Evolutionary conservation across 176 grass and related monocot species (phyloP).

Genomic region (Oryza punctata): DNA sequence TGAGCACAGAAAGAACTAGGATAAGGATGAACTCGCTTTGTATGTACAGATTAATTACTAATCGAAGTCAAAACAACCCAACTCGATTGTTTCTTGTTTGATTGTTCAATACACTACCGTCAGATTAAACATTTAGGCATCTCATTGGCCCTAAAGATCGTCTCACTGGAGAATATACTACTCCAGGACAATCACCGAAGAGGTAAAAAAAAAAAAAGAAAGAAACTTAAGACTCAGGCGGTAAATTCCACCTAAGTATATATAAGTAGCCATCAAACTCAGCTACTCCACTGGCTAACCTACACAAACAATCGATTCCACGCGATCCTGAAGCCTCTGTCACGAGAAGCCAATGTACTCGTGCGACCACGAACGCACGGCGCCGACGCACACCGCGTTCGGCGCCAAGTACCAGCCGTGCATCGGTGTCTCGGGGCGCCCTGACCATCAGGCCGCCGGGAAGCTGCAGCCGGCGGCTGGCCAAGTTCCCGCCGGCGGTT

Average conservation of each 20-base stretch:
- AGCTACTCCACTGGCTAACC: not conserved
- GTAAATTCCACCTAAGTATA: not conserved
- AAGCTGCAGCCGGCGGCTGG: not conserved
- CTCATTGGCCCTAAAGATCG: not conserved
- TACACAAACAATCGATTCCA: not conserved
- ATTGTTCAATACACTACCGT: not conserved
- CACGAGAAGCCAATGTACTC: constrained; percentile 29
- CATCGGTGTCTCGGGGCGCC: not conserved
- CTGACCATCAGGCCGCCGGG: not conserved
- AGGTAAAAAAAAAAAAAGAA: not conserved
- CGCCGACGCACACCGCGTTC: not conserved
- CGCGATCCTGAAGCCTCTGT: not conserved
- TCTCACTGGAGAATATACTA: not conserved
- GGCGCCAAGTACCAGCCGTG: constrained; percentile 23
- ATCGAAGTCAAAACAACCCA: constrained; percentile 39
- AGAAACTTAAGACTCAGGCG: not conserved
- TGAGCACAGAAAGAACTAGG: not conserved
- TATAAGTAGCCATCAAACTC: constrained; percentile 18
- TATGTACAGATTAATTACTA: not conserved
- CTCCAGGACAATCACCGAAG: not conserved
- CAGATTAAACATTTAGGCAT: not conserved
- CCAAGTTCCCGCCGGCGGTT: not conserved
- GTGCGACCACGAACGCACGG: constrained; percentile 28
- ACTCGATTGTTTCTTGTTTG: not conserved
- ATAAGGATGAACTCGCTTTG: not conserved